Evolutionary conservation across 805 yeast species (phyloP), one percentile per base, ranked within the genome.

Genomic region (Isabelozyma pseudorhagii): DNA sequence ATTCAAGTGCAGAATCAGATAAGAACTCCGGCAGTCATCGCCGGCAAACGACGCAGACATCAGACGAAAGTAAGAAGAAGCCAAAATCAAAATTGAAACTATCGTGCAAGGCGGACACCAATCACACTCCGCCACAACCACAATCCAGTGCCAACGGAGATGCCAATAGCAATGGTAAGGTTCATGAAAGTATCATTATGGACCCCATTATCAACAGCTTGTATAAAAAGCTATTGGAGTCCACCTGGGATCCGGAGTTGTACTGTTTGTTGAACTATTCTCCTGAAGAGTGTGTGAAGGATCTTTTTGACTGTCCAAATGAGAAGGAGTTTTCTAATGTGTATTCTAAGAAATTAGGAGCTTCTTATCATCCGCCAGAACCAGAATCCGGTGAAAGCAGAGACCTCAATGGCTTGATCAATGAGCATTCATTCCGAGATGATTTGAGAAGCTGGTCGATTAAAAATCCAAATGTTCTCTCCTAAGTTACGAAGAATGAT

Each of bases 261-360:
- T 66, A 66, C 61, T 71, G 71, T 49, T 64, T 68, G 43, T 61
- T 72, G 81, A 87, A 69, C 72, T 75, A 63, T 45, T 72, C 84
- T 10, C 93, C 97, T 0, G 77, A 78, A 45, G 88, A 84, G 50
- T 81, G 92, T 53, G 76, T 91, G 9, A 82, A 83, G 31, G 96
- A 89, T 64, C 86, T 92, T 2, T 78, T 89, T 50, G 76, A 79
- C 28, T 87, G 88, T 29, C 87, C 89, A 0, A 79, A 81, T 46
- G 94, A 55, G 46, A 55, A 60, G 44, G 54, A 52, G 7, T 54
- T 43, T 14, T 45, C 55, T 48, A 47, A 46, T 45, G 42, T 47
- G 48, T 55, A 44, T 58, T 15, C 62, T 31, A 31, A 31, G 36
- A 31, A 31, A 8, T 31, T 31, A 31, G 36, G 36, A 8, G 8